phyloP scores from a whole-genome alignment of 2,329 filamentous ascomycete species.

The Alternaria alternata region DNA sequence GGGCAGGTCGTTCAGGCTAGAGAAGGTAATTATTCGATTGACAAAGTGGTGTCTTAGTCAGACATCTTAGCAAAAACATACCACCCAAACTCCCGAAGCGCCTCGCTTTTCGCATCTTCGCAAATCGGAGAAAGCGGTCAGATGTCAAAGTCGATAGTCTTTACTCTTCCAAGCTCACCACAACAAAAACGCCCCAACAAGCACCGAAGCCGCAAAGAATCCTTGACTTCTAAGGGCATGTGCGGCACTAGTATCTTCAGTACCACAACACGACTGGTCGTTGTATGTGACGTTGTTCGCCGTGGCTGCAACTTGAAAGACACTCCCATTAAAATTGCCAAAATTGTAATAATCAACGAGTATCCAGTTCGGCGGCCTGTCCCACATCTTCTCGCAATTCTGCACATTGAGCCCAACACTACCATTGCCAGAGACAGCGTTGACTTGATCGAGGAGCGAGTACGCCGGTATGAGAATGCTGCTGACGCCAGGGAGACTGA shows the following conservation, averaged over 20 bases:
- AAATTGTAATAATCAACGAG: constrained; percentile 50
- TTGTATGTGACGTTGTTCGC: constrained; percentile 61
- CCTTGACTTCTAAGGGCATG: not conserved
- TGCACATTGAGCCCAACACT: constrained; percentile 41
- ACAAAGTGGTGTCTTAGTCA: too few species aligned
- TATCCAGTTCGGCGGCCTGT: constrained; percentile 46
- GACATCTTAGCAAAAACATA: not conserved
- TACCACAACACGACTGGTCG: constrained; percentile 33
- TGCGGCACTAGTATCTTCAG: not conserved
- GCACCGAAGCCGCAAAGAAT: not conserved
- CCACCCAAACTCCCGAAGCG: not conserved
- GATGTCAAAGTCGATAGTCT: not conserved
- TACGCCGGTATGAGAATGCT: constrained; percentile 48
- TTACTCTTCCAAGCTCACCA: not conserved
- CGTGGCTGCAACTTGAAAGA: constrained; percentile 46
- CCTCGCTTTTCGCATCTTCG: not conserved
- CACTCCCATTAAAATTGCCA: constrained; percentile 45
- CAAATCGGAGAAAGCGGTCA: not conserved
- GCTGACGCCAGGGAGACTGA: constrained; percentile 50
- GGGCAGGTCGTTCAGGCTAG: not conserved
- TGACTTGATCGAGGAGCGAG: constrained; percentile 38
- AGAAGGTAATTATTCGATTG: not conserved
- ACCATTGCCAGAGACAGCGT: constrained; percentile 37
- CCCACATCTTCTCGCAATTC: constrained; percentile 41
- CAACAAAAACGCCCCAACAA: not conserved